Evolutionary conservation across 2,329 filamentous ascomycete genomes (phyloP).

Genomic region (Cercospora sojina): DNA sequence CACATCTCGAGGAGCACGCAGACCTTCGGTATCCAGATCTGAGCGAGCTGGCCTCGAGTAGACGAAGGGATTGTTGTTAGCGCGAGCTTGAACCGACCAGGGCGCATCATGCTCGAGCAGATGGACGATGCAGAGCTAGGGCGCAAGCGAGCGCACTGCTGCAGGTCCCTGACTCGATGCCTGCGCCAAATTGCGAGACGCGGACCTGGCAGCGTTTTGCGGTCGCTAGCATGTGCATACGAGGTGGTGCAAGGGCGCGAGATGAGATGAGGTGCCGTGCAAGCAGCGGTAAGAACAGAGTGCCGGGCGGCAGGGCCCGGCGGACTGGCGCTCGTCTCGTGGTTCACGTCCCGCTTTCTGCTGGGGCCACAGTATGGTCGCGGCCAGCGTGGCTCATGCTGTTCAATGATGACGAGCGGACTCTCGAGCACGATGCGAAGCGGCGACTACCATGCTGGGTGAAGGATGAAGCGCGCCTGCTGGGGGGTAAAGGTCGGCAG

Average conservation of each 20-base stretch:
- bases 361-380: background rate
- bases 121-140: background rate
- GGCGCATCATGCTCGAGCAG: constrained; percentile 4
- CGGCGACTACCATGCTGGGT: background rate
- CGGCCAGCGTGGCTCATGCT: background rate
- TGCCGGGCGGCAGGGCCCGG: background rate
- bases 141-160: background rate
- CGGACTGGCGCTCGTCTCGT: background rate
- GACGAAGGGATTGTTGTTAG: background rate
- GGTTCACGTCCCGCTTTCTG: background rate
- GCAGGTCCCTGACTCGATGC: constrained; percentile 12
- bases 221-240: background rate
- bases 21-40: constrained; percentile 85
- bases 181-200: background rate
- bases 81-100: background rate
- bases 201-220: background rate
- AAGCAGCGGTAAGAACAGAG: background rate
- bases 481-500: background rate
- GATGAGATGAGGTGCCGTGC: background rate
- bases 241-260: background rate
- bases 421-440: background rate
- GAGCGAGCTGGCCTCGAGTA: constrained; percentile 40
- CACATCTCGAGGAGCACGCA: constrained; percentile 81
- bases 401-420: background rate
- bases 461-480: background rate